phyloP scores from a whole-genome alignment of 2,329 filamentous ascomycete genomes.

The Massarina eburnea region DNA sequence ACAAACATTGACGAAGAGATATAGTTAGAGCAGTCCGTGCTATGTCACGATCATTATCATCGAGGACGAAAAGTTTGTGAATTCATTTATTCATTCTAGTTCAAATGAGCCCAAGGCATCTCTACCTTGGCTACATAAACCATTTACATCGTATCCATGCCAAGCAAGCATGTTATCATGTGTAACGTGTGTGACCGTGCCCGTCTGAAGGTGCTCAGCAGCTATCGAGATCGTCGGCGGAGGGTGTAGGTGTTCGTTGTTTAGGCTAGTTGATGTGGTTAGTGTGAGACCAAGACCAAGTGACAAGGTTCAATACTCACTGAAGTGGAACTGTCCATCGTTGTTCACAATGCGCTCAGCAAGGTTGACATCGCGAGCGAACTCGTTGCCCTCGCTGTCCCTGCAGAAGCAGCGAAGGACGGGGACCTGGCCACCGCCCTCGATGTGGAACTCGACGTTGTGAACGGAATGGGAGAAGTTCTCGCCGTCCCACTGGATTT shows the following conservation, averaged over 20 bases:
- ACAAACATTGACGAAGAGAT: neutral
- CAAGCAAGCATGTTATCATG: too few species aligned
- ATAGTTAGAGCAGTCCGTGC: neutral
- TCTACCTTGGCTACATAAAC: neutral
- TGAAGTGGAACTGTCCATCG: slow-evolving; percentile 48
- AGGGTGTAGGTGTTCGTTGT: neutral
- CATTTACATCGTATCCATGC: neutral
- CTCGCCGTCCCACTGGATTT: slow-evolving; percentile 51
- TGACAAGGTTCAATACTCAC: neutral
- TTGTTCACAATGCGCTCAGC: slow-evolving; percentile 58
- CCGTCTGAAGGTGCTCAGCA: neutral
- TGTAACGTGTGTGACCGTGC: neutral
- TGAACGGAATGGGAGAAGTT: slow-evolving; percentile 53
- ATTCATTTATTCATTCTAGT: neutral
- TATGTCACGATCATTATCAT: neutral
- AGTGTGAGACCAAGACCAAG: neutral
- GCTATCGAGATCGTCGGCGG: neutral
- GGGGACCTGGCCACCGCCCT: slow-evolving; percentile 54
- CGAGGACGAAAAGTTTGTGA: neutral
- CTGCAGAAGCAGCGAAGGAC: slow-evolving; percentile 52
- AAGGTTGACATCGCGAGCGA: slow-evolving; percentile 56
- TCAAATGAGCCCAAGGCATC: neutral
- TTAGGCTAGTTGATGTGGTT: neutral
- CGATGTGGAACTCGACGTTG: slow-evolving; percentile 51
- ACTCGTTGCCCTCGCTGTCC: slow-evolving; percentile 46